Evolutionary conservation across 192 early-diverging fungal genomes (phyloP).

Genomic region (Coemansia sp.): DNA sequence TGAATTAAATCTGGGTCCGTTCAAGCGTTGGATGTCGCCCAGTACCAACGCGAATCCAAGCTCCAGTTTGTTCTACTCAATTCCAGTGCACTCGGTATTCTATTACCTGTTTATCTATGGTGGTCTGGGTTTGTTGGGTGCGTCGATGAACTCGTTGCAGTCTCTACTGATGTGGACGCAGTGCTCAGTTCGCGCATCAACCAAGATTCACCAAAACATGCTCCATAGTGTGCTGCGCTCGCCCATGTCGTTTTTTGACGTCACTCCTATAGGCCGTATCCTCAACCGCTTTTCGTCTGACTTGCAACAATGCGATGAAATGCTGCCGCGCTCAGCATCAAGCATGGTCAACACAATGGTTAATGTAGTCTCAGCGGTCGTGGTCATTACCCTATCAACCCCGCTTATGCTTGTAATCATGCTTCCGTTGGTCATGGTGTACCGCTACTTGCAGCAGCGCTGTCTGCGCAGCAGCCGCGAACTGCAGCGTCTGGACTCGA

Average conservation of each 20-base stretch:
- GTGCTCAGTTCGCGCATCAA: neutral
- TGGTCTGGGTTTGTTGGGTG: neutral
- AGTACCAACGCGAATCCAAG: neutral
- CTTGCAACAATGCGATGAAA: neutral
- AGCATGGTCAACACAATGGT: constrained; percentile 65
- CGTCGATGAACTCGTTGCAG: neutral
- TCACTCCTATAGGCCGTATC: constrained; percentile 2
- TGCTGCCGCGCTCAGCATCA: constrained; percentile 57
- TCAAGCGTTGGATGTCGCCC: too few species aligned
- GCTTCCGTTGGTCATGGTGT: constrained; percentile 74
- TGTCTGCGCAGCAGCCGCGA: constrained; percentile 83
- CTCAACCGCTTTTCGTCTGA: constrained; percentile 11
- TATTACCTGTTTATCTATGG: constrained; percentile 10
- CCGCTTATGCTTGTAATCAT: constrained; percentile 74
- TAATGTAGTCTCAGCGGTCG: constrained; percentile 56
- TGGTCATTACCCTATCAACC: constrained; percentile 56
- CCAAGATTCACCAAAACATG: constrained; percentile 7
- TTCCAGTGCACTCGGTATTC: neutral
- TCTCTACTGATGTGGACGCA: neutral
- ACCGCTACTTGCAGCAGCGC: constrained; percentile 70
- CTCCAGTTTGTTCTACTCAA: neutral
- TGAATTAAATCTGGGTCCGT: neutral
- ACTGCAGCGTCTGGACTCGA: constrained; percentile 82
- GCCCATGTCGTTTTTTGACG: constrained; percentile 14
- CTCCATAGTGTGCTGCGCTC: constrained; percentile 6